Conservation (phyloP, 257 asterid genomes). For the Lithospermum erythrorhizon region DNA sequence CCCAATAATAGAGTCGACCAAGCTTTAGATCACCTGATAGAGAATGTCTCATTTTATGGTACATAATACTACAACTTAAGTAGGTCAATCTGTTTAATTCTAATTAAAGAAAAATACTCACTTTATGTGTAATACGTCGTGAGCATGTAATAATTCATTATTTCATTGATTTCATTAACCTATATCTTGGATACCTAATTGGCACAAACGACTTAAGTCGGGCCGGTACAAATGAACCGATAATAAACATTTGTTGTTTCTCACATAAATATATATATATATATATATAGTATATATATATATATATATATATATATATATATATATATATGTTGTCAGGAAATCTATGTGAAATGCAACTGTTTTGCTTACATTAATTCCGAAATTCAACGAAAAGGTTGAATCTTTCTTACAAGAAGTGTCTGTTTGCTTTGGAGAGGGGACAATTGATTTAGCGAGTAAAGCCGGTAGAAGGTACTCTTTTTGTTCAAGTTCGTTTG, state of each 20-base stretch:
- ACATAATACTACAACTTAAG: no score
- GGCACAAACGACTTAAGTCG: no score
- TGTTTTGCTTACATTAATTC: background rate
- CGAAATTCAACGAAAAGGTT: background rate
- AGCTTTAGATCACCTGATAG: background rate
- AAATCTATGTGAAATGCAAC: background rate
- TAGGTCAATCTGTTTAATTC: no score
- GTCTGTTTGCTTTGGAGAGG: slow-evolving; percentile 4
- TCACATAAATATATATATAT: no score
- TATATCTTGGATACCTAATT: no score
- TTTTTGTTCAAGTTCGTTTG: slow-evolving; percentile 9
- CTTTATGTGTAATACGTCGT: no score
- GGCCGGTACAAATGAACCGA: no score
- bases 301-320: no score
- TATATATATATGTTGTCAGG: background rate
- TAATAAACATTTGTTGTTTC: no score
- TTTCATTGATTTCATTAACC: no score
- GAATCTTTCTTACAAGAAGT: background rate
- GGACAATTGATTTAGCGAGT: background rate
- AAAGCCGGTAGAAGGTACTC: background rate
- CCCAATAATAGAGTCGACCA: background rate
- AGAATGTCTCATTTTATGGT: background rate
- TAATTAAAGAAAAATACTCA: no score
- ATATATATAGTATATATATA: background rate
- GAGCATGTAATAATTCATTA: no score